phyloP scores from a whole-genome alignment of 495 filamentous ascomycete genomes.

The Tuber calosporum region DNA sequence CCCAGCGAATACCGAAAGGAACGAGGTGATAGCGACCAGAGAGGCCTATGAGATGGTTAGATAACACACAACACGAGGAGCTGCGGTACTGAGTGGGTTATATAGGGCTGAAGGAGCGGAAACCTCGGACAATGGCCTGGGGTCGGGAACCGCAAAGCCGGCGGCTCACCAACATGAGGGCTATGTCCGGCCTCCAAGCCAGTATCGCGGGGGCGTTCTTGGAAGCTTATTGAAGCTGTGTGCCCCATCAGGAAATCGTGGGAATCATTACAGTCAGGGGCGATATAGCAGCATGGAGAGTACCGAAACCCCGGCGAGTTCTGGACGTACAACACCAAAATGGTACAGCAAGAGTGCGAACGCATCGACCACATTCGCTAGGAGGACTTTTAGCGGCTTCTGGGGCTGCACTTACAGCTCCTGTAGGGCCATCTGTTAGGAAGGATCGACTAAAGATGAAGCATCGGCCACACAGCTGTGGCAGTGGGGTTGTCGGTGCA shows the following conservation, averaged over 20 bases:
- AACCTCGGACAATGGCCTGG: constrained; percentile 40
- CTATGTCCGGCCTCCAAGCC: constrained; percentile 60
- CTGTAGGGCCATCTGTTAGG: constrained; percentile 35
- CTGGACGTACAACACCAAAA: constrained; percentile 57
- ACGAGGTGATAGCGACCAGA: constrained; percentile 35
- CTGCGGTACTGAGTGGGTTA: constrained; percentile 18
- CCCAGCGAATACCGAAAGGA: constrained; percentile 21
- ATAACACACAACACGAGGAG: constrained; percentile 47
- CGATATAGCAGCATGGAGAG: constrained; percentile 37
- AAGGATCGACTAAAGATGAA: constrained; percentile 45
- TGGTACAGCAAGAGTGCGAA: constrained; percentile 58
- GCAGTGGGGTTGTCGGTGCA: constrained; percentile 39
- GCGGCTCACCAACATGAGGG: constrained; percentile 48
- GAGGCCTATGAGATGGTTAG: constrained; percentile 51
- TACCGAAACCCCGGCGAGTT: constrained; percentile 45
- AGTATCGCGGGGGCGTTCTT: constrained; percentile 70
- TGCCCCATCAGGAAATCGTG: constrained; percentile 40
- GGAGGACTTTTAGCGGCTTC: constrained; percentile 44
- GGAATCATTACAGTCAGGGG: constrained; percentile 32
- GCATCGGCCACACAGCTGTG: constrained; percentile 47
- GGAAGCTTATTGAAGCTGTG: constrained; percentile 73
- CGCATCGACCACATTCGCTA: constrained; percentile 50
- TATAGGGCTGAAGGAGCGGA: constrained; percentile 12
- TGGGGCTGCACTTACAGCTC: constrained; percentile 42
- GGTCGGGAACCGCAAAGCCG: constrained; percentile 57